phyloP scores from a whole-genome alignment of 2,329 filamentous ascomycete genomes.

The Ophiocordyceps camponoti-saundersi region DNA sequence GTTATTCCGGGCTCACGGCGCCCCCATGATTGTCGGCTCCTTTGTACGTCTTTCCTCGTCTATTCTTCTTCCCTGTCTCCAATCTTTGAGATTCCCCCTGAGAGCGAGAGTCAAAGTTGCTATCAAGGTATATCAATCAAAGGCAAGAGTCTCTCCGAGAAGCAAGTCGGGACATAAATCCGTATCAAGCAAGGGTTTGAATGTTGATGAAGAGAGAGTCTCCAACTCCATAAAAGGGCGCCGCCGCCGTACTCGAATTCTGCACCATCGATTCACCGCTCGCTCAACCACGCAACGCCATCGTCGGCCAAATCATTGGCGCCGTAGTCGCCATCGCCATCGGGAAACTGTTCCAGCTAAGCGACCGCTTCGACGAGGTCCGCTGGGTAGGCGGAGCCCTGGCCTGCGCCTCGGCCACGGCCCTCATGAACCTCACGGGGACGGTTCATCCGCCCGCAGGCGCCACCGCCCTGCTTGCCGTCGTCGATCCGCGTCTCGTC shows the following conservation, averaged over 20 bases:
- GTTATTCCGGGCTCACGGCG: slow-evolving; percentile 31
- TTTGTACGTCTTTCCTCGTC: slow-evolving; percentile 35
- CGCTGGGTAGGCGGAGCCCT: slow-evolving; percentile 50
- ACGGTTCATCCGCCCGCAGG: slow-evolving; percentile 61
- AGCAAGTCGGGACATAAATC: too few species aligned
- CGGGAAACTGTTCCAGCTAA: slow-evolving; percentile 46
- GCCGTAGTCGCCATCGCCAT: slow-evolving; percentile 43
- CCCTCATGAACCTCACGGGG: slow-evolving; percentile 51
- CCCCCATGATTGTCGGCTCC: slow-evolving; percentile 49
- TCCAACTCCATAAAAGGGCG: slow-evolving; percentile 32
- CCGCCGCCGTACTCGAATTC: slow-evolving; percentile 60
- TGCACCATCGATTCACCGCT: slow-evolving; percentile 55
- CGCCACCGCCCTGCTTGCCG: slow-evolving; percentile 54
- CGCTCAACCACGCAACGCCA: slow-evolving; percentile 52
- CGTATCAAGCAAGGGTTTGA: too few species aligned
- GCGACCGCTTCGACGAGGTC: slow-evolving; percentile 27
- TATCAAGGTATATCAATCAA: too few species aligned
- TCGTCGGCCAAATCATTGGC: slow-evolving; percentile 50
- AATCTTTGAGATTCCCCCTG: too few species aligned
- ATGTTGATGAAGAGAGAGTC: too few species aligned
- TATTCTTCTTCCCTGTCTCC: too few species aligned
- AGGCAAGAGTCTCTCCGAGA: too few species aligned
- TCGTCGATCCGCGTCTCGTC: slow-evolving; percentile 35
- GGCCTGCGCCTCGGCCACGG: slow-evolving; percentile 44
- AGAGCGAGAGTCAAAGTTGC: too few species aligned